These are phyloP conservation scores for Arabidopsis thaliana DNA, from an alignment of 345 rosid genomes.

Conservation along the genomic window TAIR10.1 NC_003075.7:8996501-8997000, in stretches of 20 bases:
- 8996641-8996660: background rate
- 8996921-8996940: background rate
- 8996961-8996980: conserved; percentile 36
- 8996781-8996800: background rate
- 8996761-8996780: conserved; percentile 21
- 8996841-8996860: conserved; percentile 11
- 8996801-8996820: background rate
- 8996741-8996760: conserved; percentile 13
- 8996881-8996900: conserved; percentile 37
- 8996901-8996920: conserved; percentile 12
- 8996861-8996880: conserved; percentile 21
- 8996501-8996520: conserved; percentile 63
- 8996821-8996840: conserved; percentile 11
- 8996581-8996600: background rate
- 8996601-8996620: conserved; percentile 26
- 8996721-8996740: conserved; percentile 43
- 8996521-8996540: conserved; percentile 83
- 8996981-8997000: conserved; percentile 46
- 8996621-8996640: conserved; percentile 25
- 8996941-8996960: conserved; percentile 1
- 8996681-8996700: conserved; percentile 3
- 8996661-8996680: conserved; percentile 9
- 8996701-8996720: conserved; percentile 38
- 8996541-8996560: conserved; percentile 66
- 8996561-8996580: conserved; percentile 6